phyloP scores from a whole-genome alignment of 2,329 filamentous ascomycete species.

The Curvularia sp. region DNA sequence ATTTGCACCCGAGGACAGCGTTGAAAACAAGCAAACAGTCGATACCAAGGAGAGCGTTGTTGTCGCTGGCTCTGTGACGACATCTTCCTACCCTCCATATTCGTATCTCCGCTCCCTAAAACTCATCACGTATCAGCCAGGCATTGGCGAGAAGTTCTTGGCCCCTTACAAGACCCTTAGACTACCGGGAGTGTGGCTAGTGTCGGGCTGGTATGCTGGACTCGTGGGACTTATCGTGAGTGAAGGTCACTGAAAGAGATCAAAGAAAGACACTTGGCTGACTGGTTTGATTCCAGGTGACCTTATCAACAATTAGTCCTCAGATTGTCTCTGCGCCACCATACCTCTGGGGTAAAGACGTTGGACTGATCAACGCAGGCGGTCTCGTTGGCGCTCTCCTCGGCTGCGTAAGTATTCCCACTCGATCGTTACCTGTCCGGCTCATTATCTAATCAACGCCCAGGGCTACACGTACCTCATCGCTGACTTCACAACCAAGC shows the following conservation, averaged over 20 bases:
- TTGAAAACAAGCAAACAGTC: constrained; percentile 20
- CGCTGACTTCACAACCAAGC: constrained; percentile 50
- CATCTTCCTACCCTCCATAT: constrained; percentile 36
- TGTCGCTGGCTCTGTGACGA: constrained; percentile 13
- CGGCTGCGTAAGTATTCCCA: constrained; percentile 35
- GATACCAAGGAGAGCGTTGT: constrained; percentile 30
- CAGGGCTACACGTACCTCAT: constrained; percentile 48
- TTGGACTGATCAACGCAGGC: constrained; percentile 51
- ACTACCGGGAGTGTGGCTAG: constrained; percentile 54
- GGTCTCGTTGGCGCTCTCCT: constrained; percentile 49
- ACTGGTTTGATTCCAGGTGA: constrained; percentile 6
- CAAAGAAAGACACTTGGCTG: not conserved
- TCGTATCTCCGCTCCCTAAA: constrained; percentile 49
- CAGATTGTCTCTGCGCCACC: constrained; percentile 51
- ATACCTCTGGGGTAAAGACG: constrained; percentile 53
- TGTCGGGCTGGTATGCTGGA: constrained; percentile 54
- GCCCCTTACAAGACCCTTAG: constrained; percentile 50
- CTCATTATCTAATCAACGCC: not conserved
- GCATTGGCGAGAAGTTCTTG: constrained; percentile 46
- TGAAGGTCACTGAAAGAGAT: not conserved
- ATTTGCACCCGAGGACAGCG: constrained; percentile 22
- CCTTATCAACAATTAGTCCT: constrained; percentile 49
- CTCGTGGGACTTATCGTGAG: constrained; percentile 52
- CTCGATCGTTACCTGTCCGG: not conserved
- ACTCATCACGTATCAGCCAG: constrained; percentile 46